These are phyloP conservation scores for Ogataea wickerhamii DNA, from an alignment of 805 yeast genomes.

Conservation along the genomic window DNA sequence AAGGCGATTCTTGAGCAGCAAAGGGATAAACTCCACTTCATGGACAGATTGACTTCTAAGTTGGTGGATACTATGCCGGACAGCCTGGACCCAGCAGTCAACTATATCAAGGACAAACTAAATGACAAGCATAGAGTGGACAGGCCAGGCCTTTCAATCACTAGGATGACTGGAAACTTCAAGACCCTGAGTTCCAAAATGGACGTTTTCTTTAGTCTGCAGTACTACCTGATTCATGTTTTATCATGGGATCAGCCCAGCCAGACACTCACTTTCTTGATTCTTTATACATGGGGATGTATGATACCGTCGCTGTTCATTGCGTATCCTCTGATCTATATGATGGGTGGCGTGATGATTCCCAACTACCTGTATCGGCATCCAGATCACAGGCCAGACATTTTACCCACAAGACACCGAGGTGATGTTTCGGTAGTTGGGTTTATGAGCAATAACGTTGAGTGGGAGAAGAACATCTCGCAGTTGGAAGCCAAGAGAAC, in stretches of 20 bases:
- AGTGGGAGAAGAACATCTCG: slow-evolving; percentile 17
- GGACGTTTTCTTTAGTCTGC: slow-evolving; percentile 55
- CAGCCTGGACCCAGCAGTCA: slow-evolving; percentile 14
- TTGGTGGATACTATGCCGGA: slow-evolving; percentile 36
- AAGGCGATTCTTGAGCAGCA: slow-evolving; percentile 15
- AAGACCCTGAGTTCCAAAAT: slow-evolving; percentile 52
- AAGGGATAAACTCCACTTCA: slow-evolving; percentile 44
- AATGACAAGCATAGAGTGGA: slow-evolving; percentile 42
- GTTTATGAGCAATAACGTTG: slow-evolving; percentile 21
- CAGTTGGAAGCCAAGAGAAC: slow-evolving; percentile 8
- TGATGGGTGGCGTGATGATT: slow-evolving; percentile 56
- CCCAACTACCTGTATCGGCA: slow-evolving; percentile 71
- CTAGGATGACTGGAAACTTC: slow-evolving; percentile 54
- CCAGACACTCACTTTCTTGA: slow-evolving; percentile 57
- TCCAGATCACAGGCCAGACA: slow-evolving; percentile 48
- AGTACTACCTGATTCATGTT: slow-evolving; percentile 56
- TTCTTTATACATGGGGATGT: slow-evolving; percentile 63
- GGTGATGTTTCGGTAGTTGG: slow-evolving; percentile 52
- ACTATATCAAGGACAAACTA: slow-evolving; percentile 37
- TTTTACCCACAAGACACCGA: slow-evolving; percentile 43
- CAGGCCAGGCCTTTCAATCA: slow-evolving; percentile 53
- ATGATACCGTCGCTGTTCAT: slow-evolving; percentile 67
- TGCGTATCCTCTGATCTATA: slow-evolving; percentile 55
- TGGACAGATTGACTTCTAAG: slow-evolving; percentile 55
- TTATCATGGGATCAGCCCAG: slow-evolving; percentile 76